Conservation (phyloP, 2,329 filamentous ascomycete species). For the Periconia sp. region DNA sequence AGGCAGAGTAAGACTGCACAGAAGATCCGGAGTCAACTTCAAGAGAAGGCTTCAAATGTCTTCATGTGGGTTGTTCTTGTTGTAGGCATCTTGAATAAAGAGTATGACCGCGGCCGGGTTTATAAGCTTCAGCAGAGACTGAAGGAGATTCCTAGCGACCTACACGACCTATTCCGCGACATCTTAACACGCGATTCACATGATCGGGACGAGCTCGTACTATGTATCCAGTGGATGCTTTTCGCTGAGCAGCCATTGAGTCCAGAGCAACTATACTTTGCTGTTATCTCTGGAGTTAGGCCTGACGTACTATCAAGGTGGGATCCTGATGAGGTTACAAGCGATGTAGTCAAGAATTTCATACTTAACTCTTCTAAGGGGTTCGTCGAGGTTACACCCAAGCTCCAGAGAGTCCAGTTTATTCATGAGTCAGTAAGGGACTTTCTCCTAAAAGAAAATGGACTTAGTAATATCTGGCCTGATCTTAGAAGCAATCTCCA, state of each 20-base stretch:
- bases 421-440: constrained; percentile 34
- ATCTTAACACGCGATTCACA: constrained; percentile 12
- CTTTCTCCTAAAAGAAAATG: constrained; percentile 46
- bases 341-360: constrained; percentile 11
- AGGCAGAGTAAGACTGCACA: constrained; percentile 8
- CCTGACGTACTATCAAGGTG: constrained; percentile 14
- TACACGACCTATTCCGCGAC: constrained; percentile 9
- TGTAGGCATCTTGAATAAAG: constrained; percentile 52
- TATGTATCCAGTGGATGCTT: constrained; percentile 5
- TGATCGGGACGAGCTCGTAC: background rate
- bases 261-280: constrained; percentile 9
- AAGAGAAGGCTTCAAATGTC: constrained; percentile 46
- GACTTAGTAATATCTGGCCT: constrained; percentile 33
- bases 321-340: constrained; percentile 29
- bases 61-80: constrained; percentile 56
- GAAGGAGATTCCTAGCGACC: constrained; percentile 10
- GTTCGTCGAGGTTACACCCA: constrained; percentile 18
- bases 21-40: constrained; percentile 34
- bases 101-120: constrained; percentile 34
- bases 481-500: constrained; percentile 36
- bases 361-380: constrained; percentile 21
- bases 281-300: constrained; percentile 5
- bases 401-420: constrained; percentile 31
- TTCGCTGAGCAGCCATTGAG: constrained; percentile 2
- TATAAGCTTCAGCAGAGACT: constrained; percentile 7